Percentiles rank a stretch among this genome's conserved stretches.
phyloP scores from a whole-genome alignment of 305 asterid genomes.

The Ruellia speciosa region DNA sequence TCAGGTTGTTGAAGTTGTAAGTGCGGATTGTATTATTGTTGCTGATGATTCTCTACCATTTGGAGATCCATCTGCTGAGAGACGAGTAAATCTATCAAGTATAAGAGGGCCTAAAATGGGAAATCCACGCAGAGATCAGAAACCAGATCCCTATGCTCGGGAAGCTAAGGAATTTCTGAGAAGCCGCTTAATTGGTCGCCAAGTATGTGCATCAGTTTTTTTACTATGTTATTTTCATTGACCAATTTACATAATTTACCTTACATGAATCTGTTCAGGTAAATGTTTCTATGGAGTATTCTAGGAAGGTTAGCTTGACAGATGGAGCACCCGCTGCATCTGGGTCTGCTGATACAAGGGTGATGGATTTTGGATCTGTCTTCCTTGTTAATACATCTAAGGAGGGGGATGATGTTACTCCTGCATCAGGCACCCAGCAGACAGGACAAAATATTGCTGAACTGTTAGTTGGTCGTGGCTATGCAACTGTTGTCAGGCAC shows the following conservation, averaged over 20 bases:
- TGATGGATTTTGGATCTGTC: slow-evolving; percentile 94
- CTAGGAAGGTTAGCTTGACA: slow-evolving; percentile 64
- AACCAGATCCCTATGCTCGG: slow-evolving; percentile 91
- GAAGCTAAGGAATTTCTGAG: slow-evolving; percentile 95
- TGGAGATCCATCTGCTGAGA: slow-evolving; percentile 93
- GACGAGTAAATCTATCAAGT: slow-evolving; percentile 93
- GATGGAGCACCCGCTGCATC: slow-evolving; percentile 63
- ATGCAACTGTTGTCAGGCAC: slow-evolving; percentile 84
- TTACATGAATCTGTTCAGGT: slow-evolving; percentile 41
- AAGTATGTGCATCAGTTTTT: slow-evolving; percentile 36
- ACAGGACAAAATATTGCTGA: slow-evolving; percentile 72
- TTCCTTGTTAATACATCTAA: slow-evolving; percentile 56
- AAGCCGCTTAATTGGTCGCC: slow-evolving; percentile 80
- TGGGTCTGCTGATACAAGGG: slow-evolving; percentile 52
- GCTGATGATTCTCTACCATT: slow-evolving; percentile 86
- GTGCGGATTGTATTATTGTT: slow-evolving; percentile 83
- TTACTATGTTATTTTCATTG: slow-evolving; percentile 15
- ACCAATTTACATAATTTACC: slow-evolving; percentile 14
- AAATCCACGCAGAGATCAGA: slow-evolving; percentile 88
- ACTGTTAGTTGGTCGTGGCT: slow-evolving; percentile 86
- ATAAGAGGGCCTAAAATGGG: slow-evolving; percentile 92
- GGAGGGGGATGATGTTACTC: slow-evolving; percentile 55
- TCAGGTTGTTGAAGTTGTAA: slow-evolving; percentile 90
- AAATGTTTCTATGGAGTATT: slow-evolving; percentile 90
- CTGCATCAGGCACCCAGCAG: slow-evolving; percentile 56